Conservation (phyloP, 352 stramenopile species). For the Hyaloperonospora brassicae region DNA sequence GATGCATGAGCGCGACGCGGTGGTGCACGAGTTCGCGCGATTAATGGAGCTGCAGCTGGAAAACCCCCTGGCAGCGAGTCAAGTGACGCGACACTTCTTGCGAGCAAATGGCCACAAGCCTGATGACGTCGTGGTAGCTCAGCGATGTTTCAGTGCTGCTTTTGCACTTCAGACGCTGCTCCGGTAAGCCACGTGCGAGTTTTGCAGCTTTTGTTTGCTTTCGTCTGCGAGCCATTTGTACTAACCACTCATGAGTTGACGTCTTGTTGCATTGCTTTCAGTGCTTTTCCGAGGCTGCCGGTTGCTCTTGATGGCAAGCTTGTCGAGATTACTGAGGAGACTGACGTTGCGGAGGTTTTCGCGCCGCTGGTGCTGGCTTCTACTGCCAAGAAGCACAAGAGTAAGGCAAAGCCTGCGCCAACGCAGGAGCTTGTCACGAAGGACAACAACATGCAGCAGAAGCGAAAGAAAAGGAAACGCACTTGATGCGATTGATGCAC, state of each 20-base stretch:
- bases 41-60: constrained; percentile 71
- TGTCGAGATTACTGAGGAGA: constrained; percentile 37
- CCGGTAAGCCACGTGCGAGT: constrained; percentile 21
- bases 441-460: constrained; percentile 31
- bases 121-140: constrained; percentile 29
- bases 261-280: constrained; percentile 10
- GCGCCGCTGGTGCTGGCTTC: constrained; percentile 43
- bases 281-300: constrained; percentile 48
- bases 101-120: constrained; percentile 44
- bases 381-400: constrained; percentile 30
- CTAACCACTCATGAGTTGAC: neutral
- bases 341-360: constrained; percentile 37
- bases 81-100: constrained; percentile 50
- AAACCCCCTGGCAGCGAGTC: constrained; percentile 28
- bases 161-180: constrained; percentile 75
- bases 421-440: constrained; percentile 21
- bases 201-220: constrained; percentile 4
- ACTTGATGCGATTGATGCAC: constrained; percentile 12
- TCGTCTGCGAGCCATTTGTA: too few species aligned
- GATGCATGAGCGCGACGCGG: constrained; percentile 48
- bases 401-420: constrained; percentile 1
- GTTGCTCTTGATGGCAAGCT: constrained; percentile 41
- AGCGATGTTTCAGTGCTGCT: constrained; percentile 72
- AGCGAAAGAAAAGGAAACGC: constrained; percentile 44
- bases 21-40: constrained; percentile 64